Evolutionary conservation across 495 filamentous ascomycete genomes (phyloP).

Genomic region (Penicillium angulare): DNA sequence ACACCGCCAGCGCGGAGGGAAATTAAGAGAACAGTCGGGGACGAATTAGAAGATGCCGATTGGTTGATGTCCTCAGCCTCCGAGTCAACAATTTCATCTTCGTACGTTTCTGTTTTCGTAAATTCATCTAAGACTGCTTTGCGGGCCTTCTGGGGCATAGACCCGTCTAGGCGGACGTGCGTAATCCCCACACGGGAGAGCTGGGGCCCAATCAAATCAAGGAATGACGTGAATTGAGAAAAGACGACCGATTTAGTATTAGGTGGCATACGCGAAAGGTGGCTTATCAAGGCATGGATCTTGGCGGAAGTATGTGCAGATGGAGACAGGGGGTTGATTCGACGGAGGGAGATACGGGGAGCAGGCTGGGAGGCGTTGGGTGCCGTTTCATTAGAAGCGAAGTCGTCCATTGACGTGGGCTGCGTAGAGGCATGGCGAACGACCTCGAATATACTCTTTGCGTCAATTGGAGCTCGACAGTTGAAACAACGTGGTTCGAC

Average conservation of each 20-base stretch:
- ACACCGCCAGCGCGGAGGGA: conserved; percentile 91
- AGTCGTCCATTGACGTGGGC: conserved; percentile 27
- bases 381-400: conserved; percentile 32
- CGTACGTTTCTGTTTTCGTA: conserved; percentile 41
- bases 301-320: conserved; percentile 70
- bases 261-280: conserved; percentile 67
- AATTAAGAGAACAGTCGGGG: conserved; percentile 64
- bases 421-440: conserved; percentile 52
- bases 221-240: conserved; percentile 94
- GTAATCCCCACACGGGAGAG: conserved; percentile 68
- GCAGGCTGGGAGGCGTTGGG: conserved; percentile 32
- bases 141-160: conserved; percentile 82
- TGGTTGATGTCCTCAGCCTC: conserved; percentile 29
- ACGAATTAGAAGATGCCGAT: conserved; percentile 22
- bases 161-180: conserved; percentile 84
- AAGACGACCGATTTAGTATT: conserved; percentile 90
- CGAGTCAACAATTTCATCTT: conserved; percentile 34
- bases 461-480: conserved; percentile 79
- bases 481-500: conserved; percentile 80
- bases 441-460: conserved; percentile 87
- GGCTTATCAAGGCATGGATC: conserved; percentile 71
- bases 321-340: conserved; percentile 68
- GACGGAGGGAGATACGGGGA: conserved; percentile 74
- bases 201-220: conserved; percentile 82
- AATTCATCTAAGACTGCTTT: conserved; percentile 75